Base-by-base conservation (phyloP, 2,329 filamentous ascomycete genomes). In the Colletotrichum filicis region DNA sequence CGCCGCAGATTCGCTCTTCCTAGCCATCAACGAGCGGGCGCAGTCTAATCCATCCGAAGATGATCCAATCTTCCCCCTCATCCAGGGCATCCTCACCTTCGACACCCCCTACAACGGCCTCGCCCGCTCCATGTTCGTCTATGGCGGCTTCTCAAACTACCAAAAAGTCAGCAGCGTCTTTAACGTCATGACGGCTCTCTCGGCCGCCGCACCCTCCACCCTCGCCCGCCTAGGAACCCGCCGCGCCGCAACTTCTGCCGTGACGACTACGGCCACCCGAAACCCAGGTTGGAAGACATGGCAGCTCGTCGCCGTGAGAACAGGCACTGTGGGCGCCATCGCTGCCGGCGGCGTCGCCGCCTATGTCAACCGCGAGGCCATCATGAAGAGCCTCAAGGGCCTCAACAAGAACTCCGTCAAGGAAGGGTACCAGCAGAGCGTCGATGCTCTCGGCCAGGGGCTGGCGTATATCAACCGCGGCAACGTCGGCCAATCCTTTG, bases 91-190 rank as follows among this genome's bases (percentile, higher is more conserved):
- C 19, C 86, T 97, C 42, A 91, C 94, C 7, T 97, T 97, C 77
- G 95, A 97, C 81, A 97, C 95, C 0, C 95, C 95, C 0, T 97
- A 92, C 82, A 91, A 94, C 70, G 92, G 92, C 7, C 86, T 90
- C 19, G 87, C 88, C 3, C 82, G 88, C 14, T 88, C 87, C 61
- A 89, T 90, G 87, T 90, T 90, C 73, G 88, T 90, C 57, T 90
- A 90, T 74, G 88, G 88, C 57, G 88, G 88, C 37, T 90, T 90
- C 68, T 89, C 87, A 63, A 89, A 90, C 79, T 90, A 90, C 76
- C 85, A 87, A 71, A 90, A 89, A 69, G 86, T 90, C 74, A 88
- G 83, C 78, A 84, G 82, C 59, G 87, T 90, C 49, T 90, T 89
- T 81, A 90, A 89, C 71, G 85, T 88, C 76, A 88, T 90, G 86